A percentile compares a stretch with the other conserved stretches of the same genome.
phyloP scores from a whole-genome alignment of 768 basidiomycete genomes.

The Steccherinum ochraceum region DNA sequence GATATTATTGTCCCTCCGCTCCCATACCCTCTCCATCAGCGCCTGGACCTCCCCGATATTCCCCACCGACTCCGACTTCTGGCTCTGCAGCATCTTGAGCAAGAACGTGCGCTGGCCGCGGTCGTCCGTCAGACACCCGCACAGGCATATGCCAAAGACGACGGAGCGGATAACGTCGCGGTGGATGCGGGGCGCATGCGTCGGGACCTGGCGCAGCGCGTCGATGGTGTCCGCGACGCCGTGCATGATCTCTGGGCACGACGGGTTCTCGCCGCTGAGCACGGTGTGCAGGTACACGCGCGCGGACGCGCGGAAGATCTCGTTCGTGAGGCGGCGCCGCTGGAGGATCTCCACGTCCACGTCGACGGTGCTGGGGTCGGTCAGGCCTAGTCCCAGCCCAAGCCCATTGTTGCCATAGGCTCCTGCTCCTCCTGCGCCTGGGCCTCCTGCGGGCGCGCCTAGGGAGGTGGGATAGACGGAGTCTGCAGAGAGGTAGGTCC shows the following conservation, averaged over 20 bases:
- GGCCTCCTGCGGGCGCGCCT: background rate
- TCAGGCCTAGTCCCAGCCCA: background rate
- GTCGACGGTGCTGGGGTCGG: conserved; percentile 1
- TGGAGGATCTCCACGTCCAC: conserved; percentile 3
- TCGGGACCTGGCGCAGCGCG: conserved; percentile 35
- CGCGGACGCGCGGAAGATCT: conserved; percentile 67
- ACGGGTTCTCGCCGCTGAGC: conserved; percentile 66
- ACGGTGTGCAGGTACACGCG: conserved; percentile 72
- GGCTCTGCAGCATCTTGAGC: conserved; percentile 38
- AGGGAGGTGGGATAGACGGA: background rate
- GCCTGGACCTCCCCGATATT: conserved; percentile 51
- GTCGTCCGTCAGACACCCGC: conserved; percentile 61
- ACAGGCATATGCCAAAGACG: conserved; percentile 72
- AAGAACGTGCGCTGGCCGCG: conserved; percentile 36
- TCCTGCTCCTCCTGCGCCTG: background rate
- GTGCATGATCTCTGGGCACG: conserved; percentile 53
- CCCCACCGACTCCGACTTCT: conserved; percentile 50
- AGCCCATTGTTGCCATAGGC: background rate
- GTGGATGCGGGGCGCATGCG: conserved; percentile 25
- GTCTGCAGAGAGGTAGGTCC: conserved; percentile 26
- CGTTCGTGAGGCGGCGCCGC: conserved; percentile 31
- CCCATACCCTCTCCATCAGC: conserved; percentile 59
- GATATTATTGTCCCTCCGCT: conserved; percentile 25
- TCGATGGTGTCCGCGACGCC: conserved; percentile 49
- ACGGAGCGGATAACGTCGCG: conserved; percentile 67